A percentile compares a stretch with the other conserved stretches of the same genome.
phyloP scores from a whole-genome alignment of 192 early-diverging fungal species.

The Coemansia guatemalensis region DNA sequence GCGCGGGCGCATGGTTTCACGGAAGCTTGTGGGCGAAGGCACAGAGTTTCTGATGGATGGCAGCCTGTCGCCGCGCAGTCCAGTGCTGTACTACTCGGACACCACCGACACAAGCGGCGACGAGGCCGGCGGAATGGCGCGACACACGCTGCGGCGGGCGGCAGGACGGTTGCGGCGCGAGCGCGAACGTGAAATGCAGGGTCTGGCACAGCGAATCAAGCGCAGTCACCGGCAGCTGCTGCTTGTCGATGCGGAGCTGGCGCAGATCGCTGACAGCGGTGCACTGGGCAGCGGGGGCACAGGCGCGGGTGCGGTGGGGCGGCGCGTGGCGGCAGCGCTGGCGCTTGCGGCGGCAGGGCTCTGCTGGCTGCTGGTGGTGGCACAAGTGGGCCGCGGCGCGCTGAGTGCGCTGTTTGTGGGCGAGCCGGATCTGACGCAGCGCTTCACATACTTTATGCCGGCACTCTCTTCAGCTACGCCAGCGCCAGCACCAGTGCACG shows the following conservation, averaged over 20 bases:
- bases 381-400: slow-evolving; percentile 45
- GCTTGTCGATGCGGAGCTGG: slow-evolving; percentile 37
- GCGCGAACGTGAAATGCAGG: slow-evolving; percentile 46
- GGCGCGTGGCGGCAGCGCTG: slow-evolving; percentile 2
- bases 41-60: background rate
- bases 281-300: slow-evolving; percentile 8
- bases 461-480: slow-evolving; percentile 7
- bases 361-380: slow-evolving; percentile 51
- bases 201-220: slow-evolving; percentile 38
- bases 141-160: slow-evolving; percentile 8
- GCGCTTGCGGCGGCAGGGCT: slow-evolving; percentile 19
- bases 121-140: slow-evolving; percentile 3
- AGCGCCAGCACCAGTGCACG: background rate
- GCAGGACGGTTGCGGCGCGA: slow-evolving; percentile 18
- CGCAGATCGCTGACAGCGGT: slow-evolving; percentile 28
- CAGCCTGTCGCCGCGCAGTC: slow-evolving; percentile 12
- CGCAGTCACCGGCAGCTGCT: slow-evolving; percentile 41
- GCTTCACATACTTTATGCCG: slow-evolving; percentile 45
- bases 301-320: background rate
- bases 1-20: slow-evolving; percentile 5
- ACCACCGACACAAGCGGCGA: slow-evolving; percentile 29
- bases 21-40: background rate
- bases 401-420: slow-evolving; percentile 52
- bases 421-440: slow-evolving; percentile 43
- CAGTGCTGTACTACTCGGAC: slow-evolving; percentile 24